Evolutionary conservation across 495 filamentous ascomycete genomes (phyloP).

Genomic region (Trichoderma gamsii): DNA sequence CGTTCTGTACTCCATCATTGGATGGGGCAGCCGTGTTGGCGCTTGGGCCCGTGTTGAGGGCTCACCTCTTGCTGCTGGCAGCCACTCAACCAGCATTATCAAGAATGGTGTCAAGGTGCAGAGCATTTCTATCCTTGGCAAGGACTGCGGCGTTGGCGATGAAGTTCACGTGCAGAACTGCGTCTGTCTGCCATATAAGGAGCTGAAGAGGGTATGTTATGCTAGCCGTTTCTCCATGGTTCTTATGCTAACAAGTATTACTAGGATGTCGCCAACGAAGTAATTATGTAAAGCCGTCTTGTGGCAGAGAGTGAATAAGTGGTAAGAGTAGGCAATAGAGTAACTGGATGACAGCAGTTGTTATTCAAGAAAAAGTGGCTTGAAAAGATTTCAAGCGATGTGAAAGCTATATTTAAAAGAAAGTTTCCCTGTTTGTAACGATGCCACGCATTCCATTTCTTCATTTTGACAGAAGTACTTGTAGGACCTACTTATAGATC

Average conservation of each 20-base stretch:
- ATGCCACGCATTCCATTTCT: not conserved
- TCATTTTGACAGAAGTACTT: not conserved
- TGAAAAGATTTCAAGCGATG: not conserved
- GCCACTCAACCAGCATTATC: slow-evolving; percentile 88
- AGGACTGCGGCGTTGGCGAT: slow-evolving; percentile 91
- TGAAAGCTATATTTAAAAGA: not conserved
- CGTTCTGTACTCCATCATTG: slow-evolving; percentile 92
- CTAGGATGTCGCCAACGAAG: slow-evolving; percentile 87
- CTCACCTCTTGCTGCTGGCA: slow-evolving; percentile 80
- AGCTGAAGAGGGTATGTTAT: slow-evolving; percentile 85
- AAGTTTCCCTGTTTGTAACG: not conserved
- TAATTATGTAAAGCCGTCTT: slow-evolving; percentile 71
- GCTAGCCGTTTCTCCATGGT: not conserved
- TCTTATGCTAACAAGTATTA: slow-evolving; percentile 15
- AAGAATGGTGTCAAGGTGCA: slow-evolving; percentile 98
- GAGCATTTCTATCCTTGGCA: slow-evolving; percentile 95
- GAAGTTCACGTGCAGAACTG: slow-evolving; percentile 98
- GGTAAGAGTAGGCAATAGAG: not conserved
- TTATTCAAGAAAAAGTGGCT: not conserved
- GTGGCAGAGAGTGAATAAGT: not conserved
- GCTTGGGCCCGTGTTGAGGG: slow-evolving; percentile 98
- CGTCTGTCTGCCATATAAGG: slow-evolving; percentile 96
- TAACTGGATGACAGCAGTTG: not conserved
- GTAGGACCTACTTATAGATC: not conserved
- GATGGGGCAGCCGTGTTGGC: slow-evolving; percentile 92